Evolutionary conservation across 192 early-diverging fungal species (phyloP).

Genomic region (Linderina pennispora): DNA sequence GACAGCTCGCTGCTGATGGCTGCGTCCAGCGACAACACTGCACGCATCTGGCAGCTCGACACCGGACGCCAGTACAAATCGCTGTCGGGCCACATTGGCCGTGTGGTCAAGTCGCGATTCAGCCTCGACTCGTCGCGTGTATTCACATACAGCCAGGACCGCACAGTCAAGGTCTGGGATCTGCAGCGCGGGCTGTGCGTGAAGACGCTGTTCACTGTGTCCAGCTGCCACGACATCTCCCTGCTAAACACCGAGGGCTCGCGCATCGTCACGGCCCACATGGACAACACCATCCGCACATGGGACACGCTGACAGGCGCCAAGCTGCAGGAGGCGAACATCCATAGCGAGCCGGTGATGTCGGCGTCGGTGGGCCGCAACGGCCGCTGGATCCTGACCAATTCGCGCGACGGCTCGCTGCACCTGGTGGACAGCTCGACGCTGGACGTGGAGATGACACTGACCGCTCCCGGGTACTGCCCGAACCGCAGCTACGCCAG

Average conservation of each 20-base stretch:
- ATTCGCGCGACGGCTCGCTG: slow-evolving; percentile 89
- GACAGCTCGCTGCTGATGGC: slow-evolving; percentile 50
- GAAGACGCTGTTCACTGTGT: slow-evolving; percentile 87
- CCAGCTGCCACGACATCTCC: slow-evolving; percentile 89
- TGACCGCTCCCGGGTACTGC: slow-evolving; percentile 64
- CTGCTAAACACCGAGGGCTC: slow-evolving; percentile 71
- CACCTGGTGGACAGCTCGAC: slow-evolving; percentile 75
- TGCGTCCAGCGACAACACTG: slow-evolving; percentile 86
- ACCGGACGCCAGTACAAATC: slow-evolving; percentile 83
- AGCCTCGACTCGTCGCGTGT: slow-evolving; percentile 70
- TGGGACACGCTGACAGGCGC: slow-evolving; percentile 86
- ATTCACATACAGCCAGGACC: slow-evolving; percentile 91
- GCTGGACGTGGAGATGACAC: slow-evolving; percentile 61
- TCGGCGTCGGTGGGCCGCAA: slow-evolving; percentile 61
- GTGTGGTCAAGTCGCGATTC: slow-evolving; percentile 86
- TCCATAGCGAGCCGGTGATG: slow-evolving; percentile 88
- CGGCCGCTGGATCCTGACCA: slow-evolving; percentile 73
- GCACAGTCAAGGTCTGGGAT: slow-evolving; percentile 97
- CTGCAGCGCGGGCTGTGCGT: slow-evolving; percentile 82
- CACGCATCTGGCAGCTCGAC: slow-evolving; percentile 77
- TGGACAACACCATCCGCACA: slow-evolving; percentile 87
- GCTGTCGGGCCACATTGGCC: slow-evolving; percentile 90
- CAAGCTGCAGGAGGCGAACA: slow-evolving; percentile 75
- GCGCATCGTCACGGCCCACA: slow-evolving; percentile 83
- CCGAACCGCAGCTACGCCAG: slow-evolving; percentile 86